A percentile compares a stretch with the other conserved stretches of the same genome.
These are phyloP conservation scores for Anethum foeniculum DNA, from an alignment of 140 eudicot genomes.

Conservation along the genomic window DNA sequence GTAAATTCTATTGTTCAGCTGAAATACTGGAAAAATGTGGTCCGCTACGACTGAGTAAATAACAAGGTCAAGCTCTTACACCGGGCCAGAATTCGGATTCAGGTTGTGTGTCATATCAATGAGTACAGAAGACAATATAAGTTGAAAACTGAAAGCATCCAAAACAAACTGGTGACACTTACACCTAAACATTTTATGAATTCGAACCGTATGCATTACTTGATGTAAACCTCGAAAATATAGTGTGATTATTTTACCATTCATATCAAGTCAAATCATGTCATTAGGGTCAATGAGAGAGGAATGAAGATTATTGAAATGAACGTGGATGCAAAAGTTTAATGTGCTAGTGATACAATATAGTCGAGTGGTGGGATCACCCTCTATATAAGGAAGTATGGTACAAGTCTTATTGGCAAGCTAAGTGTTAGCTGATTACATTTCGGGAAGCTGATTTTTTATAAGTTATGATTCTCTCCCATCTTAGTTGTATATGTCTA, in stretches of 20 bases:
- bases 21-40: background rate
- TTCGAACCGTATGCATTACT: background rate
- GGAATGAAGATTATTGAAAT: background rate
- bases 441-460: background rate
- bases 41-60: background rate
- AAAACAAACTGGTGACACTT: background rate
- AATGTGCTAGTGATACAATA: background rate
- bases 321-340: background rate
- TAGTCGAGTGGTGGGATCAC: background rate
- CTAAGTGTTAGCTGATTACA: background rate
- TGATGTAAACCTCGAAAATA: background rate
- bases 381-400: background rate
- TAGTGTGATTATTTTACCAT: background rate
- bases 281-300: background rate
- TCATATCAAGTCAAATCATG: background rate
- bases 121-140: background rate
- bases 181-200: background rate
- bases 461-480: background rate
- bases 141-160: background rate
- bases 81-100: background rate
- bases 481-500: background rate
- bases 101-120: background rate
- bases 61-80: background rate
- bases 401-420: background rate
- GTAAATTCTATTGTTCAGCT: background rate